Base-by-base conservation (phyloP, 1,284 basidiomycete genomes). In the Golubevia pallescens region DNA sequence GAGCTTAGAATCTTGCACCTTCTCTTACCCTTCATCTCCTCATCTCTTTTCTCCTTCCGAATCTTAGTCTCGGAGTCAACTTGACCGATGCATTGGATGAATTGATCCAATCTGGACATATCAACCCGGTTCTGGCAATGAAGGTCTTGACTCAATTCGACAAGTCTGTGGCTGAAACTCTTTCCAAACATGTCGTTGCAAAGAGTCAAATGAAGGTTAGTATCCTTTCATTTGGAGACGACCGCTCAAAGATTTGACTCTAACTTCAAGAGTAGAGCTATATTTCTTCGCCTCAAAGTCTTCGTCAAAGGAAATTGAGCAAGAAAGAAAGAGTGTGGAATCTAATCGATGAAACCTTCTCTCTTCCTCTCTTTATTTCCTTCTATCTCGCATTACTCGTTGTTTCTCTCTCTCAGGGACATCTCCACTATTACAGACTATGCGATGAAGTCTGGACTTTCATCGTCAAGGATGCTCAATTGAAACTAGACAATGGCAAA, bases 31-130 rank as follows among this genome's bases (percentile, higher is more conserved):
- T 28, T 28, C 28, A 28, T 28, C 28, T 28, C 28, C 28, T 28
- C 28, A 28, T 28, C 28, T 28, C 28, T 28, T 28, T 28, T 28
- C 28, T 28, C 28, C 28, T 28, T 28, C 28, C n/a, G n/a, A n/a
- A n/a, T n/a, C n/a, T n/a, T 5, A 98, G 96, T 75, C 94, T 98
- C 86, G 96, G 96, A 54, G 94, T 95, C 89, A 94, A 96, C 57
- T 89, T 99, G 64, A 97, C 96, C n/a, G 96, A 99, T 88, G 95
- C 96, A 71, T 90, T 99, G 77, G 96, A 99, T 87, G 96, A 99
- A 88, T 90, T 99, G 69, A 99, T 99, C 82, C 97, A 95, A 61
- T 93, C 92, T 75, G 96, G 96, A 1, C 92, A 94, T 66, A 98
- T 99, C 78, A 97, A 95, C 20, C 96, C 97, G 1, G 95, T 99